Conservation (phyloP, 2,329 filamentous ascomycete species). For the Podosphaera aphanis region DNA sequence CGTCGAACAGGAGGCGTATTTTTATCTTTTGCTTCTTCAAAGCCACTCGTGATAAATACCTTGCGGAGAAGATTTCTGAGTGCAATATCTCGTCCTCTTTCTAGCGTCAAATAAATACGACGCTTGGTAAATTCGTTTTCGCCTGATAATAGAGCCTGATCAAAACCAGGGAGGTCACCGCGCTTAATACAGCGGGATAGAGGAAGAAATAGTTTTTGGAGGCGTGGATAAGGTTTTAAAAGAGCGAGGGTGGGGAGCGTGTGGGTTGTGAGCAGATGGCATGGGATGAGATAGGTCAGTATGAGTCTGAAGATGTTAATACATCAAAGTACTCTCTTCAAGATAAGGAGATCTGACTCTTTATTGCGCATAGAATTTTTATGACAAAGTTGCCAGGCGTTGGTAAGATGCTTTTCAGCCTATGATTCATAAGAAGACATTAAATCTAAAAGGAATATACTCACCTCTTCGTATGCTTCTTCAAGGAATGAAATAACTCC, state of each 20-base stretch:
- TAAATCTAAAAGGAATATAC: slow-evolving; percentile 5
- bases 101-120: slow-evolving; percentile 82
- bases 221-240: slow-evolving; percentile 48
- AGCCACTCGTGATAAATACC: slow-evolving; percentile 68
- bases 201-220: slow-evolving; percentile 58
- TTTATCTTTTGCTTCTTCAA: slow-evolving; percentile 51
- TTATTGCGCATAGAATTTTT: slow-evolving; percentile 49
- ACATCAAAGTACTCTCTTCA: neutral
- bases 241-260: slow-evolving; percentile 53
- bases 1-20: slow-evolving; percentile 37
- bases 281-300: slow-evolving; percentile 83
- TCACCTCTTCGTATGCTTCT: slow-evolving; percentile 65
- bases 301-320: slow-evolving; percentile 39
- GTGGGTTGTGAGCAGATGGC: slow-evolving; percentile 70
- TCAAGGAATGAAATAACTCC: slow-evolving; percentile 86
- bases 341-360: slow-evolving; percentile 32
- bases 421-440: slow-evolving; percentile 15
- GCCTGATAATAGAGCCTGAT: slow-evolving; percentile 52
- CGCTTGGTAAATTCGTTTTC: slow-evolving; percentile 87
- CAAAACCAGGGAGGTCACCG: slow-evolving; percentile 66
- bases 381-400: slow-evolving; percentile 66
- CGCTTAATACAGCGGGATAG: slow-evolving; percentile 56
- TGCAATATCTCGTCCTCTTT: slow-evolving; percentile 76
- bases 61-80: slow-evolving; percentile 79
- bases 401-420: slow-evolving; percentile 58